phyloP scores from a whole-genome alignment of 78 protist genomes.

The Dictyostelium capitatum region DNA sequence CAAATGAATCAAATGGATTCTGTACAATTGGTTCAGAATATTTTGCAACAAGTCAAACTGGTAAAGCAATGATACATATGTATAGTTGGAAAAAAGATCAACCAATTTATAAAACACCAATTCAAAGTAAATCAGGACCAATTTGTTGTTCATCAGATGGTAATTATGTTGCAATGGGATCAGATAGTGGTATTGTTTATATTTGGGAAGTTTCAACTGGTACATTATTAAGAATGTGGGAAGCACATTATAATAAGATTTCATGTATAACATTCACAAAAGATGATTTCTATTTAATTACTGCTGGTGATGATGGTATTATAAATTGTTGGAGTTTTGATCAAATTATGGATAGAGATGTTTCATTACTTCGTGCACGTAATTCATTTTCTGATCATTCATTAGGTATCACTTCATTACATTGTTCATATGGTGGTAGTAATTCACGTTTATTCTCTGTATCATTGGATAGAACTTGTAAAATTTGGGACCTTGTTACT shows the following conservation, averaged over 20 bases:
- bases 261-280: conserved; percentile 56
- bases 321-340: conserved; percentile 66
- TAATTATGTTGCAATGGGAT: conserved; percentile 51
- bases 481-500: conserved; percentile 72
- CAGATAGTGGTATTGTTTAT: conserved; percentile 55
- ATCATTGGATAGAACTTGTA: conserved; percentile 68
- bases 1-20: conserved; percentile 33
- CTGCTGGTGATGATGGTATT: conserved; percentile 84
- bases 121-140: conserved; percentile 71
- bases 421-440: conserved; percentile 67
- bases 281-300: conserved; percentile 58
- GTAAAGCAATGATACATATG: conserved; percentile 55
- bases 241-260: conserved; percentile 78
- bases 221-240: conserved; percentile 52
- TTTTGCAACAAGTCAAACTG: conserved; percentile 49
- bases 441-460: conserved; percentile 36
- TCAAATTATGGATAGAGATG: conserved; percentile 41
- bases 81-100: conserved; percentile 79
- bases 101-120: conserved; percentile 63
- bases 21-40: conserved; percentile 63
- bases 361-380: conserved; percentile 5
- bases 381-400: conserved; percentile 78
- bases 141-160: conserved; percentile 55
- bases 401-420: conserved; percentile 53
- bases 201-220: conserved; percentile 77